These are phyloP conservation scores for Fusarium sp. DNA, from an alignment of 2,329 filamentous ascomycete genomes.

Conservation along the genomic window DNA sequence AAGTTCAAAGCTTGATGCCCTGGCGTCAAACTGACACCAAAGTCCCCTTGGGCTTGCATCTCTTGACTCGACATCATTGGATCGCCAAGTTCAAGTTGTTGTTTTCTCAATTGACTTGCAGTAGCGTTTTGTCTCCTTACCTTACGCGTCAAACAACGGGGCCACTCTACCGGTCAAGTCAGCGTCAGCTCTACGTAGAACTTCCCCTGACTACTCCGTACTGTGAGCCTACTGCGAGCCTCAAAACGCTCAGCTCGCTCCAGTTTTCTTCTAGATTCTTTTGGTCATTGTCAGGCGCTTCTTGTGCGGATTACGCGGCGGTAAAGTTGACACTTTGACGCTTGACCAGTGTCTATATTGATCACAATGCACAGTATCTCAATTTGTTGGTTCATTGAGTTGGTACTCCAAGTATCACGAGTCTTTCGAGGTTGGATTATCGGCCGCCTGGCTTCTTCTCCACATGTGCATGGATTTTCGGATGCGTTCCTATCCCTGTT, in stretches of 20 bases:
- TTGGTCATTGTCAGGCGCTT: neutral
- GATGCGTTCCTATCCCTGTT: neutral
- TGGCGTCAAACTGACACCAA: neutral
- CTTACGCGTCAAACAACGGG: conserved; percentile 24
- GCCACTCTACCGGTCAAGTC: conserved; percentile 4
- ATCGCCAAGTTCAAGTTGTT: neutral
- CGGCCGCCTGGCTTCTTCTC: neutral
- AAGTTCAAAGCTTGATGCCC: conserved; percentile 11
- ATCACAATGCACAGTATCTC: neutral
- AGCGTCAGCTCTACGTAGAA: neutral
- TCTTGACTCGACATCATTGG: conserved; percentile 9
- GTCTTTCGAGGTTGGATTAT: neutral
- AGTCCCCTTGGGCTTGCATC: conserved; percentile 9
- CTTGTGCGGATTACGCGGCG: neutral
- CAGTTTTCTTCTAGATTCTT: conserved; percentile 10
- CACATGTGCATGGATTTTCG: neutral
- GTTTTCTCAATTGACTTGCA: conserved; percentile 17
- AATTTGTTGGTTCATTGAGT: neutral
- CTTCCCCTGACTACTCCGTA: conserved; percentile 21
- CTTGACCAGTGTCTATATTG: neutral
- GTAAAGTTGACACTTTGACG: neutral
- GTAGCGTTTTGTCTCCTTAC: neutral
- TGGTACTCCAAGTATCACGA: neutral
- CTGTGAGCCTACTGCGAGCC: conserved; percentile 12
- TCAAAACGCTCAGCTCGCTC: conserved; percentile 27